These are phyloP conservation scores for Yarrowia sp. DNA, from an alignment of 805 yeast species.

Conservation along the genomic window DNA sequence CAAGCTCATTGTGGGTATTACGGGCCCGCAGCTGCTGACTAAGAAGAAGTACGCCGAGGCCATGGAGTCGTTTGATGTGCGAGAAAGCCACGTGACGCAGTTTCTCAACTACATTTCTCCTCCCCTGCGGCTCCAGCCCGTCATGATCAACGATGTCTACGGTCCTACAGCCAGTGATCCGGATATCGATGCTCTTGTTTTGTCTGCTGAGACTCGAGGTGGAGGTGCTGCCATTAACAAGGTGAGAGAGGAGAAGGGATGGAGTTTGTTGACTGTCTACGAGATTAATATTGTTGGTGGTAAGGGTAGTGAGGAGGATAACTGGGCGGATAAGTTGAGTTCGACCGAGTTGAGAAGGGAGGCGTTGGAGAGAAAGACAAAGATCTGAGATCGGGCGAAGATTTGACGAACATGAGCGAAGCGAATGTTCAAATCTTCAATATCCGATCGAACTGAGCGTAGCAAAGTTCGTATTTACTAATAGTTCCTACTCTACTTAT, in stretches of 20 bases:
- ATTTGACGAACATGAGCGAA: not conserved
- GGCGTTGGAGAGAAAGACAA: conserved; percentile 34
- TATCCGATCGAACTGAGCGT: too few relatives aligned
- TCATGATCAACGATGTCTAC: conserved; percentile 76
- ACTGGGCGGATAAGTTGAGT: conserved; percentile 72
- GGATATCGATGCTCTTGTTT: conserved; percentile 74
- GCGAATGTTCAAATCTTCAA: not conserved
- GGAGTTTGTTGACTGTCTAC: conserved; percentile 50
- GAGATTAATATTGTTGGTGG: conserved; percentile 69
- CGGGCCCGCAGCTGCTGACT: conserved; percentile 67
- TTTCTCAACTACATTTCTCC: conserved; percentile 56
- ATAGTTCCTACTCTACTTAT: too few relatives aligned
- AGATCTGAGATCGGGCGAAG: not conserved
- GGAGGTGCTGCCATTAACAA: conserved; percentile 78
- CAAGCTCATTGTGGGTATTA: conserved; percentile 73
- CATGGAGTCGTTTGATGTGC: conserved; percentile 55
- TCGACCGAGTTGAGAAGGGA: conserved; percentile 71
- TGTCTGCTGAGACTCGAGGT: conserved; percentile 71
- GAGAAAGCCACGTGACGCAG: conserved; percentile 48
- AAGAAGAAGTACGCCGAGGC: conserved; percentile 72
- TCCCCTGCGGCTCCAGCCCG: conserved; percentile 48
- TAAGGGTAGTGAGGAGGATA: conserved; percentile 44
- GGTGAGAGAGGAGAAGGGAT: conserved; percentile 55
- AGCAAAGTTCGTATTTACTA: too few relatives aligned
- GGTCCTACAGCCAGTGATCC: conserved; percentile 86